phyloP scores from a whole-genome alignment of 495 filamentous ascomycete genomes.

The Talaromyces ruber region DNA sequence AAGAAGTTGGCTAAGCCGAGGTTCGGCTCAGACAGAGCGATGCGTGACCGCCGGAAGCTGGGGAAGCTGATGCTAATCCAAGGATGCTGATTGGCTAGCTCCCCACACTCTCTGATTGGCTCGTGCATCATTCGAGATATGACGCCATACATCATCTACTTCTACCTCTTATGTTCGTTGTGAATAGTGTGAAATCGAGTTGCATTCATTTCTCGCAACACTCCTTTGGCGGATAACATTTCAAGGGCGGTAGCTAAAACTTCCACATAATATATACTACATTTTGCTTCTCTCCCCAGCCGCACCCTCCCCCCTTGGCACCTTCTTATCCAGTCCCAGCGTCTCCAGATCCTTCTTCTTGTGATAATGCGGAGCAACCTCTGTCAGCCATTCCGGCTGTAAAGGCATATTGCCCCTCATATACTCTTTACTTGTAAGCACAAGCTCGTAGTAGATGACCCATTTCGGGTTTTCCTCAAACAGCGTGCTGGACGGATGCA shows the following conservation, averaged over 20 bases:
- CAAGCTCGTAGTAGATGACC: slow-evolving; percentile 87
- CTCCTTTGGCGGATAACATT: too few relatives aligned
- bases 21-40: not conserved
- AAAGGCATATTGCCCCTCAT: slow-evolving; percentile 84
- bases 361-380: slow-evolving; percentile 92
- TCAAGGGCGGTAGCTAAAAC: not conserved
- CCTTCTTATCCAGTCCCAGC: slow-evolving; percentile 70
- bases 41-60: not conserved
- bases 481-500: slow-evolving; percentile 80
- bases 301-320: slow-evolving; percentile 54
- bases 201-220: too few relatives aligned
- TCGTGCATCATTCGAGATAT: not conserved
- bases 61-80: not conserved
- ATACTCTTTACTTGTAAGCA: slow-evolving; percentile 90
- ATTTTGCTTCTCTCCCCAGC: slow-evolving; percentile 40
- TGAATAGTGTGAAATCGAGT: not conserved
- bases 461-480: slow-evolving; percentile 79
- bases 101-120: not conserved
- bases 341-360: slow-evolving; percentile 88
- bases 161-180: too few relatives aligned
- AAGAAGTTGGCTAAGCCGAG: not conserved
- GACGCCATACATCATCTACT: not conserved
- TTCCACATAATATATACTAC: slow-evolving; percentile 6
- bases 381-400: slow-evolving; percentile 75
- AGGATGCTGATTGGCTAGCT: not conserved